A percentile compares a stretch with the other conserved stretches of the same genome.
Evolutionary conservation across 2,329 filamentous ascomycete genomes (phyloP).

Genomic region (Fusarium chaquense): DNA sequence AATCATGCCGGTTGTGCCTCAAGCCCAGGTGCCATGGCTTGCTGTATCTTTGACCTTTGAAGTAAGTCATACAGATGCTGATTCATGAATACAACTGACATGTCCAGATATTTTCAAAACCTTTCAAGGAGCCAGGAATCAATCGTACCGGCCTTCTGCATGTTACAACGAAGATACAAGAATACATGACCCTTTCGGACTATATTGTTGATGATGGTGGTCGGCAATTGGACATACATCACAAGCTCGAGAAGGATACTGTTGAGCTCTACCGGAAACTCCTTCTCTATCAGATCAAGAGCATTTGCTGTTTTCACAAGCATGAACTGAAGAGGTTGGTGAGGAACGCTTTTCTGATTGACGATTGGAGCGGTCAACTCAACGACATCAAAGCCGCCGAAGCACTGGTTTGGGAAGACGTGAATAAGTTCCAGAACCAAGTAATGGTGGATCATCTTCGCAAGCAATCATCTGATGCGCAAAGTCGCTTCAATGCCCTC

Average conservation of each 20-base stretch:
- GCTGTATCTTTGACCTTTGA: background rate
- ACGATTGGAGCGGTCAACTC: background rate
- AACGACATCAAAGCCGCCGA: background rate
- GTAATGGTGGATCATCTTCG: background rate
- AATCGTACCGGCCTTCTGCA: background rate
- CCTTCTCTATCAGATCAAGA: background rate
- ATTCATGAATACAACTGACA: background rate
- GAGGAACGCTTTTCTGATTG: background rate
- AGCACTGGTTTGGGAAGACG: accelerated
- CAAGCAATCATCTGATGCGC: background rate
- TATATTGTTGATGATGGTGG: background rate
- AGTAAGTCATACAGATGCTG: background rate
- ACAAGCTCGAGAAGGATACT: background rate
- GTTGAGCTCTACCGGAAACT: background rate
- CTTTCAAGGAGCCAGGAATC: background rate
- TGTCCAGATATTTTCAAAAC: background rate
- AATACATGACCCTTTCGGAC: background rate
- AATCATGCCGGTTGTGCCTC: background rate
- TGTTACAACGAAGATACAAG: background rate
- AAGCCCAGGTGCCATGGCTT: background rate
- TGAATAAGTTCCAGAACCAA: background rate
- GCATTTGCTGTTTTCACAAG: background rate
- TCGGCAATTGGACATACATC: background rate
- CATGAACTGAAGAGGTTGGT: background rate
- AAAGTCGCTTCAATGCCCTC: background rate